Percentiles rank a stretch among this genome's conserved stretches.
These are phyloP conservation scores for Eucalyptus lansdowneana DNA, from an alignment of 345 rosid genomes.

Conservation along the genomic window DNA sequence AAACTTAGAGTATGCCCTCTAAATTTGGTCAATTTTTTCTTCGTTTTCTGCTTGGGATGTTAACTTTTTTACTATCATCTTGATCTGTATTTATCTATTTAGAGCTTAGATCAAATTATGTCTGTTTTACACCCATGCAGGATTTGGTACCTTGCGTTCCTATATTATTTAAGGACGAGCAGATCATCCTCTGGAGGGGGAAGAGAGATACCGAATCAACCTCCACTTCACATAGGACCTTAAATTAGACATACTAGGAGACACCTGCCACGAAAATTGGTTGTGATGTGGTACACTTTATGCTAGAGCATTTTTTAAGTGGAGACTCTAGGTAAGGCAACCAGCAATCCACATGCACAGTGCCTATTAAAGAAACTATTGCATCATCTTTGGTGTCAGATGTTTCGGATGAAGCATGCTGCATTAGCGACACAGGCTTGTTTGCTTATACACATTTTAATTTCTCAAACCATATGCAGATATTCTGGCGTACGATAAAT, in stretches of 20 bases:
- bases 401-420: not conserved
- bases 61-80: not conserved
- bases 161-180: conserved; percentile 77
- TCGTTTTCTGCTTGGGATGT: not conserved
- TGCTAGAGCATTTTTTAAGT: too few species aligned
- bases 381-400: not conserved
- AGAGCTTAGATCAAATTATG: not conserved
- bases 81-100: not conserved
- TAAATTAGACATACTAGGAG: not conserved
- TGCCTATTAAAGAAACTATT: not conserved
- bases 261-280: not conserved
- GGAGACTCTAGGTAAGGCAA: not conserved
- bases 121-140: conserved; percentile 21
- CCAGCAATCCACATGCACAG: not conserved
- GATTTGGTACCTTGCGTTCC: conserved; percentile 80
- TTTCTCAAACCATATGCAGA: not conserved
- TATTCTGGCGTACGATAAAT: not conserved
- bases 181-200: conserved; percentile 83
- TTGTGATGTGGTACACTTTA: too few species aligned
- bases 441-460: not conserved
- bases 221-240: not conserved
- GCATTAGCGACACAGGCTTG: not conserved
- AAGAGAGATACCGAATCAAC: not conserved
- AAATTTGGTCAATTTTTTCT: not conserved
- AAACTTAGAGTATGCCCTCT: conserved; percentile 45